phyloP scores from a whole-genome alignment of 1,139 yeast genomes.

The Eremothecium sinecaudum region DNA sequence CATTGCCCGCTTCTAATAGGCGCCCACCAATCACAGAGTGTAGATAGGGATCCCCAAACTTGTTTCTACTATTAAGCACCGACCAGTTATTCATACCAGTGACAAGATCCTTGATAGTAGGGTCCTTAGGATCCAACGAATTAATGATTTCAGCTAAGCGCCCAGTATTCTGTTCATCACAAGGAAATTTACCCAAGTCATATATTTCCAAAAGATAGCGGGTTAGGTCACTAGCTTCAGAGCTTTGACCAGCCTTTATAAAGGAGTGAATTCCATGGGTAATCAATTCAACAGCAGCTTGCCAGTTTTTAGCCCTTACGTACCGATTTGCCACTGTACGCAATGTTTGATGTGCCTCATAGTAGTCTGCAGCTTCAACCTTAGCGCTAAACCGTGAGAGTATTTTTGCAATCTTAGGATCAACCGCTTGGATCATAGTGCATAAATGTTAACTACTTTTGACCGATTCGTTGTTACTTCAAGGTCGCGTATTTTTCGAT shows the following conservation, averaged over 20 bases:
- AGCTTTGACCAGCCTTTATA: constrained; percentile 59
- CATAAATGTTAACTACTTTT: too few species aligned
- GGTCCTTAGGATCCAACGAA: constrained; percentile 41
- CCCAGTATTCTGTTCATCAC: constrained; percentile 37
- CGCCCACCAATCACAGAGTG: constrained; percentile 69
- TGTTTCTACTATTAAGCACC: constrained; percentile 37
- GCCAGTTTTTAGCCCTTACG: constrained; percentile 56
- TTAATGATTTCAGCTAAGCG: constrained; percentile 30
- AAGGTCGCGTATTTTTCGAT: too few species aligned
- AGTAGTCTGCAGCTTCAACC: constrained; percentile 66
- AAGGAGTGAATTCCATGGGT: constrained; percentile 62
- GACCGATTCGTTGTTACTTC: not conserved
- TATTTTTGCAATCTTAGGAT: constrained; percentile 44
- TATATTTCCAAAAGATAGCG: constrained; percentile 63
- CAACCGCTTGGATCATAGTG: not conserved
- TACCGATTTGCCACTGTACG: constrained; percentile 82
- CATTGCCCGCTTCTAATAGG: constrained; percentile 35
- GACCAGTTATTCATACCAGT: constrained; percentile 63
- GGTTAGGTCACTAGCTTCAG: constrained; percentile 75
- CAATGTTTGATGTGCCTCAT: constrained; percentile 92
- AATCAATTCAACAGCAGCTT: constrained; percentile 64
- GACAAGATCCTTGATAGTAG: constrained; percentile 56
- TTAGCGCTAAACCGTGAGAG: constrained; percentile 57
- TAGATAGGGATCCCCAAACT: constrained; percentile 66
- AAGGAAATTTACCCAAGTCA: constrained; percentile 39